Conservation (phyloP, 2,329 filamentous ascomycete species). For the Coniochaeta ligniaria region DNA sequence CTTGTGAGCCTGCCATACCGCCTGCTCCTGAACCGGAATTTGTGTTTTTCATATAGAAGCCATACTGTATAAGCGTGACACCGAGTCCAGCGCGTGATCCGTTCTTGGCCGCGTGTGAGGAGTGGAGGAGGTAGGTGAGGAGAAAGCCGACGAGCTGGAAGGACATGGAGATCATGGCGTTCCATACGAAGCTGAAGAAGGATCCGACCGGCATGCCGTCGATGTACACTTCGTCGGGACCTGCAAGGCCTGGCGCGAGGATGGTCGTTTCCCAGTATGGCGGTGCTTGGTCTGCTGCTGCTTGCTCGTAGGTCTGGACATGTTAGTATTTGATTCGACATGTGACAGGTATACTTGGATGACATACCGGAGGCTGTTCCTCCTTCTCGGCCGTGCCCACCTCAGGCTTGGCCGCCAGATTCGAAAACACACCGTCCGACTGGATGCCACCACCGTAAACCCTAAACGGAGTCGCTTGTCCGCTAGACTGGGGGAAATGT, state of each 20-base stretch:
- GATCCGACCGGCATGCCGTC: slow-evolving; percentile 91
- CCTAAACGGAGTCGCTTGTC: slow-evolving; percentile 31
- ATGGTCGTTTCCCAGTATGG: slow-evolving; percentile 99
- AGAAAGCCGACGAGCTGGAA: slow-evolving; percentile 97
- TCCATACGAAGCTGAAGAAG: slow-evolving; percentile 83
- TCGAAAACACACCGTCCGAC: slow-evolving; percentile 94
- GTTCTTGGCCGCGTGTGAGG: slow-evolving; percentile 96
- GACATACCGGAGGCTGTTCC: slow-evolving; percentile 83
- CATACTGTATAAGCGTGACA: slow-evolving; percentile 92
- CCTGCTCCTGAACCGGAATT: slow-evolving; percentile 32
- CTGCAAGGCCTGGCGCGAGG: slow-evolving; percentile 80
- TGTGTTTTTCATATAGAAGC: slow-evolving; percentile 83
- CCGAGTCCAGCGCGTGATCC: slow-evolving; percentile 90
- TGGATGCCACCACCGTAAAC: slow-evolving; percentile 69
- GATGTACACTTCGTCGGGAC: slow-evolving; percentile 92
- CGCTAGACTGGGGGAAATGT: slow-evolving; percentile 7
- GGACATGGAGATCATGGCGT: slow-evolving; percentile 93
- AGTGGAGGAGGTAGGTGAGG: slow-evolving; percentile 95
- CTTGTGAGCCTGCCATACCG: slow-evolving; percentile 24
- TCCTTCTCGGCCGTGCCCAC: slow-evolving; percentile 71
- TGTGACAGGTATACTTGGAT: no score
- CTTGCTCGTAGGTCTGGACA: slow-evolving; percentile 88
- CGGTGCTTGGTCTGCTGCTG: slow-evolving; percentile 88
- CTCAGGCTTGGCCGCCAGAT: slow-evolving; percentile 85
- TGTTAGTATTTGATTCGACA: slow-evolving; percentile 24